Evolutionary conservation across 1,284 basidiomycete genomes (phyloP).

Genomic region (Cryptococcus neoformans): DNA sequence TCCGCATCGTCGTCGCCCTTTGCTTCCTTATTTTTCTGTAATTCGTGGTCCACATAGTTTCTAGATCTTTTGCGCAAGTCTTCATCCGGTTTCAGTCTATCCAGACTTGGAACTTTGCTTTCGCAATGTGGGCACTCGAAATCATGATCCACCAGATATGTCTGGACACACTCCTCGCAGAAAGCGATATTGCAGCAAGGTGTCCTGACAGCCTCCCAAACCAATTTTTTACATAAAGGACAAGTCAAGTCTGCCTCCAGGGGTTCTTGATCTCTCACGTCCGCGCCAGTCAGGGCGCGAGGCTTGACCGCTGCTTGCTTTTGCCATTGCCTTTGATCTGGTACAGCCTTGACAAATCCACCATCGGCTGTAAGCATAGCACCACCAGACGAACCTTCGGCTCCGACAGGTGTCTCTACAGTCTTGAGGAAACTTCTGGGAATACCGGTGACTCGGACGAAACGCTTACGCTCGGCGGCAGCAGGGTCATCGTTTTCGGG

Average conservation of each 20-base stretch:
- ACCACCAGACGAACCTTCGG: slow-evolving; percentile 68
- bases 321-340: slow-evolving; percentile 84
- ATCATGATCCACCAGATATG: slow-evolving; percentile 83
- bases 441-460: slow-evolving; percentile 94
- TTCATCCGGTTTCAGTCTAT: slow-evolving; percentile 76
- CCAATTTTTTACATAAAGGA: slow-evolving; percentile 82
- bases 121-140: slow-evolving; percentile 86
- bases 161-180: slow-evolving; percentile 94
- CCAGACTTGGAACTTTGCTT: slow-evolving; percentile 77
- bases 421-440: slow-evolving; percentile 96
- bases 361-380: slow-evolving; percentile 97
- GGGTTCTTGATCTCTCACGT: slow-evolving; percentile 76
- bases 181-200: slow-evolving; percentile 87
- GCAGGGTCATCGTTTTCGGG: slow-evolving; percentile 96
- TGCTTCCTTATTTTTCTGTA: slow-evolving; percentile 29
- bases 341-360: slow-evolving; percentile 83
- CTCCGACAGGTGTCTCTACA: slow-evolving; percentile 73
- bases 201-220: slow-evolving; percentile 83
- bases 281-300: slow-evolving; percentile 74
- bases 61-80: slow-evolving; percentile 69
- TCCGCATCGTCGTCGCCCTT: neutral
- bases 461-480: slow-evolving; percentile 85
- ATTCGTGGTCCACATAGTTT: slow-evolving; percentile 65
- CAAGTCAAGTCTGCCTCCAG: slow-evolving; percentile 74
- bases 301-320: slow-evolving; percentile 72